Evolutionary conservation across 345 rosid genomes (phyloP).

Genomic region (Populus deltoides): DNA sequence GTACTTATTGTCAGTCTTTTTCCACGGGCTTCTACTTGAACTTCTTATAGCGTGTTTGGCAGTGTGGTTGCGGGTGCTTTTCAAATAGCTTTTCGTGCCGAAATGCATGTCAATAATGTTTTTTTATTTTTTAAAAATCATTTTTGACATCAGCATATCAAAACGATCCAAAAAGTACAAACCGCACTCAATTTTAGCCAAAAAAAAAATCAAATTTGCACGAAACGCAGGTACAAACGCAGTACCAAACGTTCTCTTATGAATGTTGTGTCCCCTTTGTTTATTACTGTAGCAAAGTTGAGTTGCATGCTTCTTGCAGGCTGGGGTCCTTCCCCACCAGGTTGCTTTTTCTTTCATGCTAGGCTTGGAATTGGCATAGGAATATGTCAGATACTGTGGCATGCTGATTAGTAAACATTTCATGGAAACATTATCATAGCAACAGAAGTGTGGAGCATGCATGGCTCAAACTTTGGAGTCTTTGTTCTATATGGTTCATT

Average conservation of each 20-base stretch:
- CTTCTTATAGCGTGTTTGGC: too few relatives aligned
- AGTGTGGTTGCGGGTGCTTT: too few relatives aligned
- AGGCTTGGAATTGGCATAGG: not conserved
- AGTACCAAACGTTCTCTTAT: too few relatives aligned
- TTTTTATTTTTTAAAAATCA: too few relatives aligned
- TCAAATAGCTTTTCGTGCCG: too few relatives aligned
- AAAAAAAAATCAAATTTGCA: too few relatives aligned
- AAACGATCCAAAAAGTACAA: too few relatives aligned
- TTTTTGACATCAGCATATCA: too few relatives aligned
- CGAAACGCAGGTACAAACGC: too few relatives aligned
- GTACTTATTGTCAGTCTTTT: conserved; percentile 33
- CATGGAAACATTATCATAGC: not conserved
- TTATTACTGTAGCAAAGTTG: not conserved
- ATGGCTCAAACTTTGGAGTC: conserved; percentile 1
- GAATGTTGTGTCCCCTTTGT: not conserved
- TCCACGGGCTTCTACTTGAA: not conserved
- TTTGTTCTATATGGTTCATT: conserved; percentile 6
- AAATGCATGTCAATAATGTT: too few relatives aligned
- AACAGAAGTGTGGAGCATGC: not conserved
- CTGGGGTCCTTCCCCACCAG: not conserved
- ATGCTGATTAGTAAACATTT: not conserved
- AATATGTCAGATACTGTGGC: not conserved
- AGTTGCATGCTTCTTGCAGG: not conserved
- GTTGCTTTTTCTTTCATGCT: not conserved
- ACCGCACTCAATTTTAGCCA: too few relatives aligned